Conservation (phyloP, 495 filamentous ascomycete species). For the Aspergillus baeticus region DNA sequence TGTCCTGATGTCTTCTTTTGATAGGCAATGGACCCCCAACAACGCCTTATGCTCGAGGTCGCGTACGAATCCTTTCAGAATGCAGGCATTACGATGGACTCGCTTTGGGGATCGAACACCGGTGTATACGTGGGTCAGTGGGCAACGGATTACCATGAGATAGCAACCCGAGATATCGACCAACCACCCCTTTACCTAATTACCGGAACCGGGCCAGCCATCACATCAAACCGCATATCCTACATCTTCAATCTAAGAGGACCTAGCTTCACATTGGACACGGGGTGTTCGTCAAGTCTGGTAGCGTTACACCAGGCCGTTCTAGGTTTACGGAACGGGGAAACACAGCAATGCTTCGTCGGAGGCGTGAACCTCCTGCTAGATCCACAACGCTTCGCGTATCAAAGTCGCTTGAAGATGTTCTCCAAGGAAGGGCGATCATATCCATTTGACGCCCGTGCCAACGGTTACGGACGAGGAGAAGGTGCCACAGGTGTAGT, state of each 20-base stretch:
- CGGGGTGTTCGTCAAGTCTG: conserved; percentile 52
- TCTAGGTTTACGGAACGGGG: conserved; percentile 39
- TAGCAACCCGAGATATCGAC: conserved; percentile 30
- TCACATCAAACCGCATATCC: conserved; percentile 42
- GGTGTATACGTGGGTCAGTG: conserved; percentile 46
- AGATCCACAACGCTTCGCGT: conserved; percentile 14
- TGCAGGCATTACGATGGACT: conserved; percentile 28
- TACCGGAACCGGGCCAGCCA: conserved; percentile 35
- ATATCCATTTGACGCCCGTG: conserved; percentile 13
- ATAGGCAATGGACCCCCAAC: conserved; percentile 48
- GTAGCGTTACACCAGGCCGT: conserved; percentile 51
- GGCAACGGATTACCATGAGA: conserved; percentile 30
- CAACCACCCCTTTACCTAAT: conserved; percentile 30
- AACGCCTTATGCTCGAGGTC: conserved; percentile 56
- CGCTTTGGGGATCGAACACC: conserved; percentile 47
- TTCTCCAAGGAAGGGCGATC: conserved; percentile 13
- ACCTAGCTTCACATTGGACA: conserved; percentile 46
- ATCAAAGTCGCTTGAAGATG: conserved; percentile 13
- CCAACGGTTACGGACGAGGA: conserved; percentile 15
- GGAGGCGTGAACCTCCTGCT: conserved; percentile 37
- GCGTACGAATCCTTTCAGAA: conserved; percentile 60
- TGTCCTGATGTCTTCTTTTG: background rate
- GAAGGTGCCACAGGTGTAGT: conserved; percentile 15
- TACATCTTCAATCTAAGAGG: conserved; percentile 45
- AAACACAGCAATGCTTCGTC: conserved; percentile 38